These are phyloP conservation scores for Diaporthe aspalathi DNA, from an alignment of 2,329 filamentous ascomycete species.

Conservation along the genomic window DNA sequence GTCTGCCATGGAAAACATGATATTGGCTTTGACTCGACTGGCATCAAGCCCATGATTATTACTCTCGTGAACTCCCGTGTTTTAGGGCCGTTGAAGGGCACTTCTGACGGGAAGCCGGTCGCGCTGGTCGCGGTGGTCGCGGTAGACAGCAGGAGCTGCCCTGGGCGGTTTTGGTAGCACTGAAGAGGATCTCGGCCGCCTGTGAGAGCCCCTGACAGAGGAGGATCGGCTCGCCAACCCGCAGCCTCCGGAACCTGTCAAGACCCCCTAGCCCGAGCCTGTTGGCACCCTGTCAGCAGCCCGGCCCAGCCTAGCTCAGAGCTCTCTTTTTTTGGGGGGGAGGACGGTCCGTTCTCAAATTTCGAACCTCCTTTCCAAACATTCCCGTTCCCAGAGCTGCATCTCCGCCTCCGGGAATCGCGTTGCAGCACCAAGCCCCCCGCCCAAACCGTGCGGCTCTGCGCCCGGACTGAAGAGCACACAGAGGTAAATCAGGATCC, in stretches of 20 bases:
- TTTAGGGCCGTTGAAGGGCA: not conserved
- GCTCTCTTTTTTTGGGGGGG: constrained; percentile 22
- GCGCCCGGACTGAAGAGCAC: constrained; percentile 25
- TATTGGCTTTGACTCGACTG: not conserved
- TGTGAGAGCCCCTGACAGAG: constrained; percentile 31
- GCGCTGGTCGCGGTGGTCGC: too few species aligned
- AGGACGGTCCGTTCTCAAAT: constrained; percentile 25
- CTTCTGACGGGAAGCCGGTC: not conserved
- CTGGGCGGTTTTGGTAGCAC: constrained; percentile 29
- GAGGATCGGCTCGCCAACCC: constrained; percentile 33
- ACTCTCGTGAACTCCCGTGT: too few species aligned
- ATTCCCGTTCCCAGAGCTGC: constrained; percentile 33
- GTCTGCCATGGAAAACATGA: not conserved
- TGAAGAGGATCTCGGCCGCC: constrained; percentile 29
- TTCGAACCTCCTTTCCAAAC: constrained; percentile 36
- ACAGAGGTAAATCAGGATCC: not conserved
- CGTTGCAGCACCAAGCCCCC: constrained; percentile 30
- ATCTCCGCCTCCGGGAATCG: constrained; percentile 32
- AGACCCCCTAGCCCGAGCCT: constrained; percentile 24
- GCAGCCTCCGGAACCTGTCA: constrained; percentile 31
- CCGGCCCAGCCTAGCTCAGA: constrained; percentile 17
- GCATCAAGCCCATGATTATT: not conserved
- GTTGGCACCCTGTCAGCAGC: constrained; percentile 32
- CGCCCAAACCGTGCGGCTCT: constrained; percentile 30
- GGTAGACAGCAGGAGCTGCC: constrained; percentile 3